A percentile compares a stretch with the other conserved stretches of the same genome.
Evolutionary conservation across 208 protist genomes (phyloP).

Genomic region (Acanthamoeba healyi): DNA sequence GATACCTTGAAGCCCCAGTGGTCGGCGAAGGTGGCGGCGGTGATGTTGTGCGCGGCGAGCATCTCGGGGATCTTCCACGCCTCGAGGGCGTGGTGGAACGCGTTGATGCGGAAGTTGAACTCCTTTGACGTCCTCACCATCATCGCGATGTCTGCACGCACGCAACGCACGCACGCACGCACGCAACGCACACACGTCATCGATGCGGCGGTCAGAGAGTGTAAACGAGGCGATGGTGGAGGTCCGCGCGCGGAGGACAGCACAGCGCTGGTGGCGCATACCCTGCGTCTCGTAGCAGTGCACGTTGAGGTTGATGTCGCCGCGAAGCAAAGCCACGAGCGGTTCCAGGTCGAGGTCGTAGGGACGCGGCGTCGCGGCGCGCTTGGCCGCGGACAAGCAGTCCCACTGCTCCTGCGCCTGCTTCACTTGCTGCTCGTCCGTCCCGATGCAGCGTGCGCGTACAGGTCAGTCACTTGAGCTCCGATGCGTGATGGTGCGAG

Average conservation of each 20-base stretch:
- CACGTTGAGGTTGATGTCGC: conserved; percentile 73
- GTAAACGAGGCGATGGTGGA: too few relatives aligned
- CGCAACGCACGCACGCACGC: too few relatives aligned
- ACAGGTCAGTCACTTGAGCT: too few relatives aligned
- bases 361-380: conserved; percentile 44
- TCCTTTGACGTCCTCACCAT: conserved; percentile 77
- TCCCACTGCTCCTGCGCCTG: conserved; percentile 56
- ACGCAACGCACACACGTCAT: too few relatives aligned
- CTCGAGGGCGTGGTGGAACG: conserved; percentile 84
- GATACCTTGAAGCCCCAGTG: conserved; percentile 79
- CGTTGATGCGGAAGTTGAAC: conserved; percentile 78
- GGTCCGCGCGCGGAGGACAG: too few relatives aligned
- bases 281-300: conserved; percentile 81
- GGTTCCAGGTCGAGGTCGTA: conserved; percentile 71
- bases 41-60: conserved; percentile 73
- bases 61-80: conserved; percentile 80
- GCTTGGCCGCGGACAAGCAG: conserved; percentile 22
- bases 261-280: background rate
- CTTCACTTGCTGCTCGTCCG: background rate
- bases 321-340: conserved; percentile 69
- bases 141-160: conserved; percentile 78
- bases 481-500: background rate
- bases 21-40: conserved; percentile 80
- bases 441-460: too few relatives aligned
- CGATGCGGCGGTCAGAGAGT: too few relatives aligned